A percentile compares a stretch with the other conserved stretches of the same genome.
Evolutionary conservation across 176 grass and related monocot genomes (phyloP).

Genomic region (Saccharum officinarum): DNA sequence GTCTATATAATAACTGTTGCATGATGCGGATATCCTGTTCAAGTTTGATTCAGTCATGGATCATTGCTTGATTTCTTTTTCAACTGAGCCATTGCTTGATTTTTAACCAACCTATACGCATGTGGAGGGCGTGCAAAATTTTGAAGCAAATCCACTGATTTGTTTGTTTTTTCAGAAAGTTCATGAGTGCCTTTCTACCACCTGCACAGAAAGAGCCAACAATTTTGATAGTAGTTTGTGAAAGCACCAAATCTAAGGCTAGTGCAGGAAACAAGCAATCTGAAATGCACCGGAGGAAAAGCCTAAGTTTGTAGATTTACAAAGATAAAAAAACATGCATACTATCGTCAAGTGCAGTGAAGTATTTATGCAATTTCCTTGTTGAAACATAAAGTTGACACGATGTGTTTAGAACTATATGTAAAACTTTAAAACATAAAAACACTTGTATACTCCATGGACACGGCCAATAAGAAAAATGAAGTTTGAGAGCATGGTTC

Average conservation of each 20-base stretch:
- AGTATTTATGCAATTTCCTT: background rate
- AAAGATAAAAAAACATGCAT: background rate
- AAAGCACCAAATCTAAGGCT: background rate
- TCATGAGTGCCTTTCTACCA: background rate
- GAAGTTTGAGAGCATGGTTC: background rate
- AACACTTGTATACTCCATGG: background rate
- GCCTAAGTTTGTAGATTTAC: background rate
- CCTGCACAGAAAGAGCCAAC: too few relatives aligned
- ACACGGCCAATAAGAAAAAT: background rate
- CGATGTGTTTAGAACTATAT: background rate
- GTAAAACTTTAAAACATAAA: background rate
- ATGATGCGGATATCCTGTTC: background rate
- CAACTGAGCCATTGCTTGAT: background rate
- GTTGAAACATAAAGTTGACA: background rate
- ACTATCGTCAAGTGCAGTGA: background rate
- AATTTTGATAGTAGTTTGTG: background rate
- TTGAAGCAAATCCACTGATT: background rate
- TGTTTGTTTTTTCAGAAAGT: background rate
- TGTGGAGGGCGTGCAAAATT: background rate
- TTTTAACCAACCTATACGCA: background rate
- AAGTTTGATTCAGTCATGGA: background rate
- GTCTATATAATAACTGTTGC: background rate
- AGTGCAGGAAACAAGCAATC: background rate
- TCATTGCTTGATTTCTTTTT: background rate
- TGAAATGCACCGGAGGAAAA: background rate